Evolutionary conservation across 1,139 yeast genomes (phyloP).

Genomic region (Barnettozyma hawaiiensis): DNA sequence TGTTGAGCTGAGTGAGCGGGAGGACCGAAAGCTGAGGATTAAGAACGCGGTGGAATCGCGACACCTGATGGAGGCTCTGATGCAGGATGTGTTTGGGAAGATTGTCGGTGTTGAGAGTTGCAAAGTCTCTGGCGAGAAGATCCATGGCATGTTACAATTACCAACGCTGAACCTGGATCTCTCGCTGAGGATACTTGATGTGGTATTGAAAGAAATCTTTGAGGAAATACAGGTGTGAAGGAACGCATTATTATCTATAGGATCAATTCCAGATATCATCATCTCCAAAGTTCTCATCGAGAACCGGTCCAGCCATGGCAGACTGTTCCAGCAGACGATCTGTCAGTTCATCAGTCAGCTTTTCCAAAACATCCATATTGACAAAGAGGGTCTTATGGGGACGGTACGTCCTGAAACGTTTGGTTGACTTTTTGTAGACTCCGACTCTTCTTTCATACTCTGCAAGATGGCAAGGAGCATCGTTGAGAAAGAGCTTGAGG

Average conservation of each 20-base stretch:
- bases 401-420: background rate
- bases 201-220: constrained; percentile 39
- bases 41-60: constrained; percentile 56
- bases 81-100: constrained; percentile 64
- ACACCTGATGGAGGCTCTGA: constrained; percentile 47
- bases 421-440: background rate
- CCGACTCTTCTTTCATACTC: background rate
- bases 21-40: constrained; percentile 40
- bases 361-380: background rate
- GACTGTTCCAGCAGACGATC: background rate
- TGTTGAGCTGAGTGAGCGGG: constrained; percentile 25
- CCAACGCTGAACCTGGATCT: constrained; percentile 64
- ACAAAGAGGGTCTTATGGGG: background rate
- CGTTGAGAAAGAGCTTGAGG: background rate
- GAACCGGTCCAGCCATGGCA: background rate
- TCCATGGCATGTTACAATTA: constrained; percentile 71
- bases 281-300: background rate
- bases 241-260: background rate
- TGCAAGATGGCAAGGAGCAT: background rate
- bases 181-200: constrained; percentile 52
- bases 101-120: constrained; percentile 70
- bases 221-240: constrained; percentile 28
- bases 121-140: constrained; percentile 50
- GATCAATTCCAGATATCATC: constrained; percentile 1
- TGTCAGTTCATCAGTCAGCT: background rate